These are phyloP conservation scores for Vicia villosa DNA, from an alignment of 306 rosid genomes.

Conservation along the genomic window DNA sequence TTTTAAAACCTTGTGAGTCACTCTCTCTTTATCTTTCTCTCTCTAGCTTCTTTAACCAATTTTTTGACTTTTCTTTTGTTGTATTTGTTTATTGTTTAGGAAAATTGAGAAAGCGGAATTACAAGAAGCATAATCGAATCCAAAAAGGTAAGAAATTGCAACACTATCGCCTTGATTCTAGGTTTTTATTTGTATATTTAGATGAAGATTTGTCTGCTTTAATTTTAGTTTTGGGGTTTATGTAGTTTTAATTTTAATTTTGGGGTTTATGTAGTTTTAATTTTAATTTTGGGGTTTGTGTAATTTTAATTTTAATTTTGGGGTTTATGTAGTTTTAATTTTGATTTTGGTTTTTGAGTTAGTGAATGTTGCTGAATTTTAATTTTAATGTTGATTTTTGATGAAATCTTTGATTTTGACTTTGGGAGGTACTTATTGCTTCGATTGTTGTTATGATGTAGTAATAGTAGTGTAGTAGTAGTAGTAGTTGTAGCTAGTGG, in stretches of 20 bases:
- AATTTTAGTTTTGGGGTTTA: not conserved
- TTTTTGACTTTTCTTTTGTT: not conserved
- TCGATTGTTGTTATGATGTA: not conserved
- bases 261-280: constrained; percentile 12
- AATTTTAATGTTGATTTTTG: constrained; percentile 1
- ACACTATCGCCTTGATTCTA: not conserved
- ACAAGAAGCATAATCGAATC: not conserved
- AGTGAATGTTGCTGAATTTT: not conserved
- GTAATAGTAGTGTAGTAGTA: too few species aligned
- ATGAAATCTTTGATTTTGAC: constrained; percentile 25
- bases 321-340: too few species aligned
- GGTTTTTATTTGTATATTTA: constrained; percentile 14
- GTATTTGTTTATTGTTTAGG: constrained; percentile 34
- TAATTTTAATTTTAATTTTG: too few species aligned
- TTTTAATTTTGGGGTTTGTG: not conserved
- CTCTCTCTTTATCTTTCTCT: constrained; percentile 11
- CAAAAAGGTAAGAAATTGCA: not conserved
- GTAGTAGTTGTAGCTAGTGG: not conserved
- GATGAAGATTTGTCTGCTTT: not conserved
- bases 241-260: constrained; percentile 2
- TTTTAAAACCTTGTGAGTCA: constrained; percentile 44
- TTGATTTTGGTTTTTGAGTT: too few species aligned
- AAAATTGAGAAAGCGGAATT: constrained; percentile 26
- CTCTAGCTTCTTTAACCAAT: not conserved
- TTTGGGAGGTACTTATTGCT: not conserved